Base-by-base conservation (phyloP, 805 yeast genomes). In the Wickerhamomyces chaumierensis region DNA sequence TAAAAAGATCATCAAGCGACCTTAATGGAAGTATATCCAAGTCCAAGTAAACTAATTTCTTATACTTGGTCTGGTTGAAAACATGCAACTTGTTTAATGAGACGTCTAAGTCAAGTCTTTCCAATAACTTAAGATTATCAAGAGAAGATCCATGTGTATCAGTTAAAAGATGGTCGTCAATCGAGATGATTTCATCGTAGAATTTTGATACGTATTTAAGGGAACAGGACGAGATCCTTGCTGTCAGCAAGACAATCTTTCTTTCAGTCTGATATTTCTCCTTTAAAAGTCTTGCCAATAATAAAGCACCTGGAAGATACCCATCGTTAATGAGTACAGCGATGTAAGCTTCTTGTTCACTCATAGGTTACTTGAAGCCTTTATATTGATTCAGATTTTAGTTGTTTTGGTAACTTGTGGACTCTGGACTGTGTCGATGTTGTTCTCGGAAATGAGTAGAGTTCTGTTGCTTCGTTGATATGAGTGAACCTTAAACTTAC, bases 11-110 rank as follows among this genome's bases (percentile, higher is more conserved):
- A 18, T 42, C 46, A 18, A 64, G 46, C 16, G 57, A 52, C 12
- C 53, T 48, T 9, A 62, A 21, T 3, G 77, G 77, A 34, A 76
- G 54, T 7, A 81, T 65, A 55, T 81, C 90, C 2, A 75, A 63
- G 56, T 81, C 90, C 37, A 81, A 52, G 51, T 78, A 81, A 25
- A 78, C 52, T 1, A 80, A 51, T 40, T 62, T 67, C 12, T 69
- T 69, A 48, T 47, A 65, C 31, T 56, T 50, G 4, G 41, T 41
- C 39, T 69, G 60, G 27, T 61, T 55, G 76, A 78, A 74, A 20
- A 72, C 48, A 35, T 63, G 56, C 9, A 72, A 54, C 47, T 74
- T 73, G 35, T 71, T 60, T 43, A 66, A 65, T 3, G 78, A 71
- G 42, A 61, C 59, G 14, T 63, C 58, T 32, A 73, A 52, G 45